Evolutionary conservation across 1,284 basidiomycete species (phyloP).

Genomic region (Coniferiporia weirii): DNA sequence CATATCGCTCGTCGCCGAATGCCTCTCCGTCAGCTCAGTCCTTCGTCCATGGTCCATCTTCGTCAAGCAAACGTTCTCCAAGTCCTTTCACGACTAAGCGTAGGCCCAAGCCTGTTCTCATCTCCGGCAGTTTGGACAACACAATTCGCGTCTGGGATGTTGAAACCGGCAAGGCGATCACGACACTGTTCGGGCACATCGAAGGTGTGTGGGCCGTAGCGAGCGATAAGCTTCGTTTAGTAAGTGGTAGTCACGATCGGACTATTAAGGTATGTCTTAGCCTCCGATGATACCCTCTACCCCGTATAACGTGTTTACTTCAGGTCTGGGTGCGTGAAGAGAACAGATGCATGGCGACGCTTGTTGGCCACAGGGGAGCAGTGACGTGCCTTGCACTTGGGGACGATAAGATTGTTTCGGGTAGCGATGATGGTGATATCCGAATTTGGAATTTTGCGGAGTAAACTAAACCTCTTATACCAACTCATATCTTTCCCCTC

Average conservation of each 20-base stretch:
- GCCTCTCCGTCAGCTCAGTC: slow-evolving; percentile 11
- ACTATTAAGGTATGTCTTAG: slow-evolving; percentile 70
- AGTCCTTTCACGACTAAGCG: slow-evolving; percentile 8
- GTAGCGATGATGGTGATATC: slow-evolving; percentile 84
- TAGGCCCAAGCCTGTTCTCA: slow-evolving; percentile 61
- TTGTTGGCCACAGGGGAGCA: slow-evolving; percentile 92
- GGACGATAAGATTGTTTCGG: slow-evolving; percentile 94
- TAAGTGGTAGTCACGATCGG: slow-evolving; percentile 88
- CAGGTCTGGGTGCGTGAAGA: slow-evolving; percentile 93
- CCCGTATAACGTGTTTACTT: slow-evolving; percentile 6
- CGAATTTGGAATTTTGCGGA: slow-evolving; percentile 76
- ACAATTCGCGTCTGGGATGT: slow-evolving; percentile 98
- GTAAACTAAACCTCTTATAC: not conserved
- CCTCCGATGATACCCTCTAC: slow-evolving; percentile 15
- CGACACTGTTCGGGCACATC: slow-evolving; percentile 93
- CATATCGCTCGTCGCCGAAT: slow-evolving; percentile 17
- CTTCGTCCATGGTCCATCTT: not conserved
- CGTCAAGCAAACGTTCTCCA: slow-evolving; percentile 6
- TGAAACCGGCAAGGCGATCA: slow-evolving; percentile 72
- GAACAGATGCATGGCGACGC: slow-evolving; percentile 81
- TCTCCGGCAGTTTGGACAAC: slow-evolving; percentile 92
- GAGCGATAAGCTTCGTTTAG: slow-evolving; percentile 87
- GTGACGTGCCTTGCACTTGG: slow-evolving; percentile 89
- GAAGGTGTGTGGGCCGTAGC: slow-evolving; percentile 97
- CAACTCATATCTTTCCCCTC: not conserved